A percentile compares a stretch with the other conserved stretches of the same genome.
phyloP scores from a whole-genome alignment of 257 asterid species.

The Anisodus acutangulus region DNA sequence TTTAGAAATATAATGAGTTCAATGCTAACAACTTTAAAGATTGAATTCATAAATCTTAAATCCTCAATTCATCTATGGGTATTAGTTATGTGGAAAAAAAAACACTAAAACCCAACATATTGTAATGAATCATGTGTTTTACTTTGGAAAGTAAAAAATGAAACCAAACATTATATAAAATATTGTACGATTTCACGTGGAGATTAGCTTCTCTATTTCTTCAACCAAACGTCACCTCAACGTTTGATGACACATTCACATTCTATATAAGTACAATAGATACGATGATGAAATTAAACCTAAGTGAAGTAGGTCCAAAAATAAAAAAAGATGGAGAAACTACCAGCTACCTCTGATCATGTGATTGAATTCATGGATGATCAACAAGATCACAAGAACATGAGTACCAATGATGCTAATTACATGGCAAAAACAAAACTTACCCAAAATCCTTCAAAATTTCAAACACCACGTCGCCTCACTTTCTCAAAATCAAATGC shows the following conservation, averaged over 20 bases:
- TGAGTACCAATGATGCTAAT: not conserved
- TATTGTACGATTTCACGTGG: no score
- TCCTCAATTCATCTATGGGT: no score
- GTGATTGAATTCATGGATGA: slow-evolving; percentile 47
- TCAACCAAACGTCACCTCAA: not conserved
- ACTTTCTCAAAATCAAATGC: slow-evolving; percentile 67
- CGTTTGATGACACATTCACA: not conserved
- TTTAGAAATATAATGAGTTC: no score
- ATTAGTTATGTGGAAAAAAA: no score
- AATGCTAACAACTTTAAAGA: no score
- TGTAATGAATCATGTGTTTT: no score
- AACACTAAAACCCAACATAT: no score
- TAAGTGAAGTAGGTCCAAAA: not conserved
- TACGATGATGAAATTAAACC: not conserved
- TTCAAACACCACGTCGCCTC: slow-evolving; percentile 45
- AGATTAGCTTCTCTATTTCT: no score
- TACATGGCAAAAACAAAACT: slow-evolving; percentile 32
- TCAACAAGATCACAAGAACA: slow-evolving; percentile 24
- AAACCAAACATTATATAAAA: no score
- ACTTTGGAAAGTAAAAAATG: no score
- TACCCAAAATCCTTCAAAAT: slow-evolving; percentile 28
- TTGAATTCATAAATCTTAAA: no score
- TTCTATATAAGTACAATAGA: not conserved
- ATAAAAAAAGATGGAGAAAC: slow-evolving; percentile 34
- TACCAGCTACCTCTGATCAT: slow-evolving; percentile 42